These are phyloP conservation scores for Phascolomyces articulosus DNA, from an alignment of 371 early-diverging fungal species.

Conservation along the genomic window DNA sequence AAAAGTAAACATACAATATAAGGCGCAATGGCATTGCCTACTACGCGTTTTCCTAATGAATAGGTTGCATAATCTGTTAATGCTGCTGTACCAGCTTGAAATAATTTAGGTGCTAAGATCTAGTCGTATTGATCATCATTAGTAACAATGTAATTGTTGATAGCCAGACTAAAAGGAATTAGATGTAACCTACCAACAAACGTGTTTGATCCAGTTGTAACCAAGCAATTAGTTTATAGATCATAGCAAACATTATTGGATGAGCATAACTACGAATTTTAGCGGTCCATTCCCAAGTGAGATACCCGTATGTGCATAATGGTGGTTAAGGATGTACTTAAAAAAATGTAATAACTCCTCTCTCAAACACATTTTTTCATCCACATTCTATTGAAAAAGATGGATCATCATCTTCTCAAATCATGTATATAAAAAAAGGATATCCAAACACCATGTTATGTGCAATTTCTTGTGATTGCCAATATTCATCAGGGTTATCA, in stretches of 20 bases:
- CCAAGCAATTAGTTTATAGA: conserved; percentile 66
- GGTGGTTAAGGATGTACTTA: conserved; percentile 22
- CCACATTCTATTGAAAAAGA: too few relatives aligned
- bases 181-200: conserved; percentile 52
- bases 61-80: conserved; percentile 75
- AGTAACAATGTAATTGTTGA: too few relatives aligned
- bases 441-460: conserved; percentile 79
- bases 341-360: too few relatives aligned
- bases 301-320: conserved; percentile 67
- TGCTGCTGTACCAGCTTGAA: conserved; percentile 78
- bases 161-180: too few relatives aligned
- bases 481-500: conserved; percentile 90
- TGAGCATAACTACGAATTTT: conserved; percentile 76
- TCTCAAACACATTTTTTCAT: neutral
- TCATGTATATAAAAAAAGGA: conserved; percentile 32
- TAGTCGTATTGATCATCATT: conserved; percentile 30
- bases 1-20: conserved; percentile 28
- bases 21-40: conserved; percentile 40
- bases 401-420: neutral
- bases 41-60: conserved; percentile 58
- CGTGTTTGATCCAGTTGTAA: conserved; percentile 64
- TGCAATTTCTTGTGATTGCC: conserved; percentile 90
- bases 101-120: conserved; percentile 71
- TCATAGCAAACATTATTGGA: conserved; percentile 74
- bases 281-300: conserved; percentile 94